A percentile compares a stretch with the other conserved stretches of the same genome.
These are phyloP conservation scores for Candida albicans DNA, from an alignment of 1,139 yeast species.

Conservation along the genomic window DNA sequence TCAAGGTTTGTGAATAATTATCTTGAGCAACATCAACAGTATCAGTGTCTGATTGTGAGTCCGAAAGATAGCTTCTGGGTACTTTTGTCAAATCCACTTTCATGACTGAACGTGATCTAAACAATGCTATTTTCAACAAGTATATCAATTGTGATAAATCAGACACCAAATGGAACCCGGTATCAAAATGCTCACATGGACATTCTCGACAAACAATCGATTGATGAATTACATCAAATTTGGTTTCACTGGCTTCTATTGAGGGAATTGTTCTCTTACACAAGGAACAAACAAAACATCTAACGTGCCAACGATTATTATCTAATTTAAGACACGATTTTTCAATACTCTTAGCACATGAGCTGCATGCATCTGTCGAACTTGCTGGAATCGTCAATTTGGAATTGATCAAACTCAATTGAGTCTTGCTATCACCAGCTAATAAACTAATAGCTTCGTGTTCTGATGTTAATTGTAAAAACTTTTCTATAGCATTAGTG, in stretches of 20 bases:
- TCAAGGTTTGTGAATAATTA: conserved; percentile 66
- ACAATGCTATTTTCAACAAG: conserved; percentile 78
- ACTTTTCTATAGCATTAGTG: conserved; percentile 62
- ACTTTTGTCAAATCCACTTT: conserved; percentile 19
- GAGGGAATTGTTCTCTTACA: conserved; percentile 43
- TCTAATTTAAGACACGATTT: conserved; percentile 68
- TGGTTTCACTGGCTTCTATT: conserved; percentile 33
- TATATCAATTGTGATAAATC: conserved; percentile 73
- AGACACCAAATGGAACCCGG: conserved; percentile 61
- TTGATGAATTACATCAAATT: conserved; percentile 24
- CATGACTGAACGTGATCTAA: conserved; percentile 74
- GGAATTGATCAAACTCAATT: conserved; percentile 31
- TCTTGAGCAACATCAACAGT: conserved; percentile 19
- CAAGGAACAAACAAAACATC: conserved; percentile 64
- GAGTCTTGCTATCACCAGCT: conserved; percentile 11
- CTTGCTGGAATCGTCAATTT: conserved; percentile 49
- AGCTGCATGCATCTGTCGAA: conserved; percentile 75
- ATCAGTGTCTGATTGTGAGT: conserved; percentile 2
- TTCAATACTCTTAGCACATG: conserved; percentile 77
- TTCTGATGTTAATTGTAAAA: conserved; percentile 42
- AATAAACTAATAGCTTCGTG: conserved; percentile 12
- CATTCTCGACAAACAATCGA: conserved; percentile 59
- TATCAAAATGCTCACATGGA: conserved; percentile 32
- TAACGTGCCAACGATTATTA: conserved; percentile 76
- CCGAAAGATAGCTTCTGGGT: conserved; percentile 1